phyloP scores from a whole-genome alignment of 371 early-diverging fungal genomes.

The Apophysomyces ossiformis region DNA sequence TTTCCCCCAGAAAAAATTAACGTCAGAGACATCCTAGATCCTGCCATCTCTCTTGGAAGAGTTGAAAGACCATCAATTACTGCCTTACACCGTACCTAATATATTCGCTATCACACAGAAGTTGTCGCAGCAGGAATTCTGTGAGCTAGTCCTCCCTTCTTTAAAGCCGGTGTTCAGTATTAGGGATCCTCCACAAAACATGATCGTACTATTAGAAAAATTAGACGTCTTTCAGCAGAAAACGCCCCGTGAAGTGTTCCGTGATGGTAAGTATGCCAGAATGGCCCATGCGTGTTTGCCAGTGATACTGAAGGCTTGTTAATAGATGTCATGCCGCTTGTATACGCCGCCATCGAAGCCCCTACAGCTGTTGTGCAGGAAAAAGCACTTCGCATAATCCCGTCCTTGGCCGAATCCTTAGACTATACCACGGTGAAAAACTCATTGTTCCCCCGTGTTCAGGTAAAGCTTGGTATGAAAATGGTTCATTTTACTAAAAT shows the following conservation, averaged over 20 bases:
- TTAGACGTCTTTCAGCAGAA: constrained; percentile 66
- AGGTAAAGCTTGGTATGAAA: constrained; percentile 34
- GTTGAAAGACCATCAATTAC: constrained; percentile 71
- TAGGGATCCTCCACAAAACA: constrained; percentile 66
- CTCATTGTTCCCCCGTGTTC: constrained; percentile 76
- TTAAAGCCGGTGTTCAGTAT: constrained; percentile 67
- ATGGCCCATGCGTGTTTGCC: neutral
- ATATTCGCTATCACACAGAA: constrained; percentile 71
- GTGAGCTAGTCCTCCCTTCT: constrained; percentile 62
- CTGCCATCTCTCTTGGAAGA: constrained; percentile 75
- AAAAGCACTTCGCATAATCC: constrained; percentile 74
- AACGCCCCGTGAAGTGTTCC: constrained; percentile 62
- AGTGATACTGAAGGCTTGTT: neutral
- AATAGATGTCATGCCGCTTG: constrained; percentile 75
- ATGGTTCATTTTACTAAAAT: neutral
- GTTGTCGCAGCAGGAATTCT: constrained; percentile 68
- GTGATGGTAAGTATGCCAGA: constrained; percentile 42
- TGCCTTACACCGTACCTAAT: constrained; percentile 78
- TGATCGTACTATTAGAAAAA: constrained; percentile 70
- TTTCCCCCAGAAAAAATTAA: neutral
- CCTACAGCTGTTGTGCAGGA: constrained; percentile 74
- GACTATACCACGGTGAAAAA: constrained; percentile 76
- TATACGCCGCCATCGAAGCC: constrained; percentile 72
- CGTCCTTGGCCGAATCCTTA: constrained; percentile 62
- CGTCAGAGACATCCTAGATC: constrained; percentile 44